These are phyloP conservation scores for Emiliania huxleyi DNA, from an alignment of 78 protist species.

Conservation along the genomic window DNA sequence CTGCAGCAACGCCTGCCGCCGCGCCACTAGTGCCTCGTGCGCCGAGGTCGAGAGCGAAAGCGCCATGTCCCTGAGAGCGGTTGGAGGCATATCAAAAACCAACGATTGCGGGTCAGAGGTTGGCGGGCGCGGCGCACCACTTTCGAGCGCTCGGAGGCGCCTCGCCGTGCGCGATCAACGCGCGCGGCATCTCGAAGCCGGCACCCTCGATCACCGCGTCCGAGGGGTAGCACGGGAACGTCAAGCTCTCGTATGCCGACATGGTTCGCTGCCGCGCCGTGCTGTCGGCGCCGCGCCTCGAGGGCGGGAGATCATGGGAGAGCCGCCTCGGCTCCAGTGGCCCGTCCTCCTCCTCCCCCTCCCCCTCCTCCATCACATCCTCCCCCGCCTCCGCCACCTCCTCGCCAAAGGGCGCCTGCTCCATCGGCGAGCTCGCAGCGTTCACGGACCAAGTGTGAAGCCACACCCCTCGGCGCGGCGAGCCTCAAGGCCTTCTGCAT, in stretches of 20 bases:
- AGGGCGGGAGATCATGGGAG: neutral
- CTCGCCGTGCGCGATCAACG: neutral
- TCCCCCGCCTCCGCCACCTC: too few species aligned
- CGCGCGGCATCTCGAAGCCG: neutral
- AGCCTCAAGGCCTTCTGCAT: too few species aligned
- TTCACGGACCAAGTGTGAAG: too few species aligned
- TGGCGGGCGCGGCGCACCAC: neutral
- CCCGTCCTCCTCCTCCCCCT: too few species aligned
- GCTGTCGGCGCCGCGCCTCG: neutral
- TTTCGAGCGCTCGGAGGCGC: neutral
- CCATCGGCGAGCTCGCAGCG: too few species aligned
- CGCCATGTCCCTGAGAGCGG: neutral
- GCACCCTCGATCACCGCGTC: neutral
- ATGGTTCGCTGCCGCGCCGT: neutral
- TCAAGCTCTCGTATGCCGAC: neutral
- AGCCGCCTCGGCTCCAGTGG: too few species aligned
- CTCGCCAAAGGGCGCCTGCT: too few species aligned
- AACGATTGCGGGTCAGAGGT: too few species aligned
- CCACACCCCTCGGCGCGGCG: too few species aligned
- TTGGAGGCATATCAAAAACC: neutral
- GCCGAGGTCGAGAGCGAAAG: neutral
- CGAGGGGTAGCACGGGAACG: neutral
- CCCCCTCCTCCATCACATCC: too few species aligned
- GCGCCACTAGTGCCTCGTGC: neutral
- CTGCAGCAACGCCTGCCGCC: neutral